Base-by-base conservation (phyloP, 228 moss, liverwort and hornwort genomes). In the Sphagnum fallax region DNA sequence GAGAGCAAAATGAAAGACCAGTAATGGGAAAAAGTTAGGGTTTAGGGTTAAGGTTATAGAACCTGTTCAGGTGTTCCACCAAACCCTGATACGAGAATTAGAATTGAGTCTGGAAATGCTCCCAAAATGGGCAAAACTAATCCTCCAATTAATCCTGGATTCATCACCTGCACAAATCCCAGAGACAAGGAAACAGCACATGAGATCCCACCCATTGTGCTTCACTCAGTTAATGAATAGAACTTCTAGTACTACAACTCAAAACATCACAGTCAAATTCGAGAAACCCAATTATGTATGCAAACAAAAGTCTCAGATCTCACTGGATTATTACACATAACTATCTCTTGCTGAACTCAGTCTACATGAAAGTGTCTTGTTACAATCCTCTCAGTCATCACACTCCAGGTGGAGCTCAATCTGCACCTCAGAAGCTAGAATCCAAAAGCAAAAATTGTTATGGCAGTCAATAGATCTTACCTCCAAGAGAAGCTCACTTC, bases 401-500 rank as follows among this genome's bases (percentile, higher is more conserved):
- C 2, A 32, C 32, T 32, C 32, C 32, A 32, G 32, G 32, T 32
- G 32, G 32, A 32, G 32, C 32, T 32, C 32, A 2, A 32, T 32
- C 32, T 32, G 32, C 32, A 32, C 2, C 32, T 32, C 32, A 32
- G 32, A 32, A 32, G 32, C 32, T 32, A 32, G 32, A 32, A 55
- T 55, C 55, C 55, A 55, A 55, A 8, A 55, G 3, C 55, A 55
- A 12, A 55, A 32, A 32, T 32, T 32, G 32, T 32, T 32, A 32
- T 32, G 32, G 32, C 32, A 32, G 32, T 32, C 32, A 12, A 55
- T 12, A 12, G 55, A 5, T 61, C 76, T 18, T 51, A 95, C 95
- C 91, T 96, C 96, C 10, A 96, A 88, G 62, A 96, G 89, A 50
- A 91, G 86, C 79, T 96, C 96, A 76, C 96, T 96, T 75, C 96